phyloP scores from a whole-genome alignment of 371 early-diverging fungal species.

The Aphelidium insulamus region DNA sequence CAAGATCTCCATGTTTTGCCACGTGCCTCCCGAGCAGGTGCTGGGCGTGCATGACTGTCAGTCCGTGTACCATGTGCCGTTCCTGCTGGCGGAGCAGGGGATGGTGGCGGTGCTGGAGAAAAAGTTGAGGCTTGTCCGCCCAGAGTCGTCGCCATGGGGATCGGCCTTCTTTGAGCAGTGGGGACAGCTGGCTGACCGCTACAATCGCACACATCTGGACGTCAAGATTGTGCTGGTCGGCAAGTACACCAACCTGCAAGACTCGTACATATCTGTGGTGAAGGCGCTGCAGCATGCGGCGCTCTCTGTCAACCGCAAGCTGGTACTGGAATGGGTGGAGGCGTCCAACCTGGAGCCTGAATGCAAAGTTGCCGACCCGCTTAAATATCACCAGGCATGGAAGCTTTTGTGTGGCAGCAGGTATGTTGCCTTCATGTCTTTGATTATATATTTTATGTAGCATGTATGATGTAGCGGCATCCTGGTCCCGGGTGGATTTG shows the following conservation, averaged over 20 bases:
- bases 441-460: neutral
- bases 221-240: constrained; percentile 89
- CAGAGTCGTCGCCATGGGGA: constrained; percentile 29
- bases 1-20: constrained; percentile 97
- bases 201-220: constrained; percentile 56
- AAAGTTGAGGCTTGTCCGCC: constrained; percentile 45
- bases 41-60: constrained; percentile 86
- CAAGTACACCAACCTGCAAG: constrained; percentile 84
- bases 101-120: constrained; percentile 55
- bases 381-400: constrained; percentile 89
- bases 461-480: constrained; percentile 56
- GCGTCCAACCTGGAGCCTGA: constrained; percentile 66
- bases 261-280: constrained; percentile 90
- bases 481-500: constrained; percentile 99
- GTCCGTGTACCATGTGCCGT: constrained; percentile 91
- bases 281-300: constrained; percentile 89
- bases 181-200: constrained; percentile 53
- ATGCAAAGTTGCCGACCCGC: constrained; percentile 42
- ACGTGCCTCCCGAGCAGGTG: constrained; percentile 74
- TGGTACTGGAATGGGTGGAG: constrained; percentile 84
- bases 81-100: constrained; percentile 66
- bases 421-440: constrained; percentile 1
- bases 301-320: constrained; percentile 53
- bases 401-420: constrained; percentile 50
- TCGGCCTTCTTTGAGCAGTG: constrained; percentile 48